Base-by-base conservation (phyloP, 1,284 basidiomycete genomes). In the Clitocybe nebularis region DNA sequence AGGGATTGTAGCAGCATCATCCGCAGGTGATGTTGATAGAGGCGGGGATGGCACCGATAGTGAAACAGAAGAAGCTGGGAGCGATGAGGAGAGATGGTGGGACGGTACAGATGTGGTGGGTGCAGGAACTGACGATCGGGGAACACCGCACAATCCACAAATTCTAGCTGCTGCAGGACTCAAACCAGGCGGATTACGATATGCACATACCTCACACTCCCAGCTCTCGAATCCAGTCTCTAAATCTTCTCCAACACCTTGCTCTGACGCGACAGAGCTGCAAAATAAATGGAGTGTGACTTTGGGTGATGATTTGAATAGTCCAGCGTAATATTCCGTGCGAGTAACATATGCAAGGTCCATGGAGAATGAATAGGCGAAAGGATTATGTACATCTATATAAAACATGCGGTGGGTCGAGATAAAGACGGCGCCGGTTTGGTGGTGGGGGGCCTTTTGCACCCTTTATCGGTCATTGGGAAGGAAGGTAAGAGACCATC, bases 291-390 rank as follows among this genome's bases (percentile, higher is more conserved):
- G 72, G 1, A 97, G 67, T 0, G 93, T 94, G 47, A 96, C 77
- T 66, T 99, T 99, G 3, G 95, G 59, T 0, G 87, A 92, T 16
- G 89, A 93, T 44, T 81, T 89, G 69, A 98, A 87, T 47, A 99
- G 84, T 2, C 95, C 94, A 2, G 85, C 83, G 60, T 96, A 98
- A 64, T 89, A 80, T 53, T 97, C 92, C 2, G 92, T 95, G 55
- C 87, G 84, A 1, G 70, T 68, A 40, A 98, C 73, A 46, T 70
- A 67, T 0, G 74, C 68, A 5, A 97, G 75, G 51, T 84, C 78
- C 48, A 89, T 63, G 17, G 69, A 63, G 56, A 87, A 84, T 1
- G 81, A 84, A 25, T 69, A 64, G 0, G 61, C 62, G 16, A 61
- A 62, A 19, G 76, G 64, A 34, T 77, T 69, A 17, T 65, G 59